A percentile compares a stretch with the other conserved stretches of the same genome.
Conservation (phyloP, 2,329 filamentous ascomycete species). For the Alternaria sp. region DNA sequence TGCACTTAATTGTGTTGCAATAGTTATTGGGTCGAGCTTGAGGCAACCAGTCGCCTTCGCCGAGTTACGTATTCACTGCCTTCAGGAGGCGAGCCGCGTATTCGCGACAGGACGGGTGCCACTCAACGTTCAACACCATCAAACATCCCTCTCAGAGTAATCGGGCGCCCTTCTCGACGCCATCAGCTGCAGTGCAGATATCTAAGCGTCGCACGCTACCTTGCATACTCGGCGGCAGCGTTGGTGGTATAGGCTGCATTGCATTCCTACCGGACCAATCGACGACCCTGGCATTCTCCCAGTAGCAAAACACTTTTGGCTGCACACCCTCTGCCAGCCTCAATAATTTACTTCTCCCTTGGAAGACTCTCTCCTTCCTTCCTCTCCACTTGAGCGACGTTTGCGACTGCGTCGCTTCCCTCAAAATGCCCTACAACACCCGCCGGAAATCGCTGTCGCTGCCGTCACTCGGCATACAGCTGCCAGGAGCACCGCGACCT, state of each 20-base stretch:
- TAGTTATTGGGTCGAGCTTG: slow-evolving; percentile 21
- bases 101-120: slow-evolving; percentile 25
- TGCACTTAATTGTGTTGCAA: slow-evolving; percentile 28
- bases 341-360: slow-evolving; percentile 33
- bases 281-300: slow-evolving; percentile 39
- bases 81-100: slow-evolving; percentile 43
- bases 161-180: slow-evolving; percentile 20
- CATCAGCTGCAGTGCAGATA: slow-evolving; percentile 31
- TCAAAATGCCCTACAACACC: slow-evolving; percentile 90
- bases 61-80: slow-evolving; percentile 39
- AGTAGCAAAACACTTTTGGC: slow-evolving; percentile 43
- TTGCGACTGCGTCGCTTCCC: slow-evolving; percentile 19
- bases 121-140: slow-evolving; percentile 17
- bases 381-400: slow-evolving; percentile 12
- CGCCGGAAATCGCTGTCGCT: slow-evolving; percentile 94
- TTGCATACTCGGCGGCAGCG: slow-evolving; percentile 42
- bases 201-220: slow-evolving; percentile 44
- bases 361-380: slow-evolving; percentile 9
- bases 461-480: slow-evolving; percentile 89
- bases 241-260: slow-evolving; percentile 42
- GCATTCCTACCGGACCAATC: slow-evolving; percentile 49
- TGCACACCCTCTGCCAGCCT: slow-evolving; percentile 36
- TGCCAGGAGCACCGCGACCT: slow-evolving; percentile 65
- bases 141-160: slow-evolving; percentile 24
- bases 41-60: slow-evolving; percentile 33